phyloP scores from a whole-genome alignment of 306 rosid species.

The Ziziphus jujuba region DNA sequence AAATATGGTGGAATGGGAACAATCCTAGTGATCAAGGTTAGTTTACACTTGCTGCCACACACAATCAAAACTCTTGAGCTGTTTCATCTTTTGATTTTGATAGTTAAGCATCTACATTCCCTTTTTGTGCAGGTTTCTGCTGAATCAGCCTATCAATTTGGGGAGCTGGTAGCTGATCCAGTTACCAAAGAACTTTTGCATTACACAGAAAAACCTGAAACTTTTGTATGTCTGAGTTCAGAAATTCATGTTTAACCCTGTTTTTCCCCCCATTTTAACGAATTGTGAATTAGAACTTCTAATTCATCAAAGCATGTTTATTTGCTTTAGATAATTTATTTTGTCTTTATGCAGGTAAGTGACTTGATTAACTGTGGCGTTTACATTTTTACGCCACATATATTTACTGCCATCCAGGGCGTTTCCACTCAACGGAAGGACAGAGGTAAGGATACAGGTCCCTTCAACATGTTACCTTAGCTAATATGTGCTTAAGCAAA shows the following conservation, averaged over 20 bases:
- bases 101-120: not conserved
- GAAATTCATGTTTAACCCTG: not conserved
- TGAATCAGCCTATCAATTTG: conserved; percentile 79
- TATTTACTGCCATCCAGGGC: conserved; percentile 73
- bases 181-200: conserved; percentile 83
- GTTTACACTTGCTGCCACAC: conserved; percentile 10
- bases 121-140: conserved; percentile 70
- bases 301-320: conserved; percentile 10
- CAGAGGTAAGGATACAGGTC: conserved; percentile 48
- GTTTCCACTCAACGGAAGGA: conserved; percentile 80
- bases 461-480: not conserved
- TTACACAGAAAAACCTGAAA: conserved; percentile 95
- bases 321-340: not conserved
- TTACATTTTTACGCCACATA: conserved; percentile 79
- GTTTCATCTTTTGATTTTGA: not conserved
- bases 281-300: conserved; percentile 16
- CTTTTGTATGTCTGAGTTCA: conserved; percentile 64
- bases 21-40: conserved; percentile 83
- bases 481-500: not conserved
- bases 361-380: conserved; percentile 90
- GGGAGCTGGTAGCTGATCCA: conserved; percentile 94
- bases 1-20: conserved; percentile 91
- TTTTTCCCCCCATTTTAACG: not conserved
- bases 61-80: conserved; percentile 6
- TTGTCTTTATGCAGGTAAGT: conserved; percentile 65